Evolutionary conservation across 805 yeast species (phyloP).

Genomic region (Brettanomyces nanus): DNA sequence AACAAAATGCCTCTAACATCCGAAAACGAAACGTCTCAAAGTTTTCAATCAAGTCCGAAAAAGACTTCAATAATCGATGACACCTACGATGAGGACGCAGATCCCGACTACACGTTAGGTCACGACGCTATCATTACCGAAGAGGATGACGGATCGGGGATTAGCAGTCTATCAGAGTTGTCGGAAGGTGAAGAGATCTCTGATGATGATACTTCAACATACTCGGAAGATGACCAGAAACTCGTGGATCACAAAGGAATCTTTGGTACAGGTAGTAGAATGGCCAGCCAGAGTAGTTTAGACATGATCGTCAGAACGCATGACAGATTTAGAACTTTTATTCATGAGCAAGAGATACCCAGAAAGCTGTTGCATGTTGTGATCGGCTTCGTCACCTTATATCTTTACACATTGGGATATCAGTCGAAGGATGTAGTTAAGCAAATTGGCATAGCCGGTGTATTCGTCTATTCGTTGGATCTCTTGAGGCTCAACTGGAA

Average conservation of each 20-base stretch:
- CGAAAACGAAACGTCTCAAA: no score
- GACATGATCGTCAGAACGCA: slow-evolving; percentile 17
- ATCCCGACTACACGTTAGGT: slow-evolving; percentile 20
- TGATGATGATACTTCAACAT: slow-evolving; percentile 1
- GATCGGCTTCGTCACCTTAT: slow-evolving; percentile 76
- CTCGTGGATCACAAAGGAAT: neutral
- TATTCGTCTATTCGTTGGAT: slow-evolving; percentile 54
- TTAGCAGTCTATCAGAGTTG: neutral
- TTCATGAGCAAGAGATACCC: slow-evolving; percentile 73
- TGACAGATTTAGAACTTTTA: slow-evolving; percentile 20
- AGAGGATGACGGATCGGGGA: slow-evolving; percentile 5
- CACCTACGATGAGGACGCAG: slow-evolving; percentile 20
- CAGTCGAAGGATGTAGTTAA: slow-evolving; percentile 48
- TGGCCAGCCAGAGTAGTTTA: slow-evolving; percentile 1
- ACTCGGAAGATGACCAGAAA: neutral
- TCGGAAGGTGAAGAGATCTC: slow-evolving; percentile 2
- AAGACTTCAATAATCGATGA: no score
- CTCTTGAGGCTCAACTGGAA: slow-evolving; percentile 53
- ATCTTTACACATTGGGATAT: slow-evolving; percentile 56
- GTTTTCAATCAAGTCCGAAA: no score
- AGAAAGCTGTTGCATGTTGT: slow-evolving; percentile 84
- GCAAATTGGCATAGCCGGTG: slow-evolving; percentile 50
- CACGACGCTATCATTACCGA: slow-evolving; percentile 2
- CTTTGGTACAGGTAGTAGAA: neutral
- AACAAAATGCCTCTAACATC: no score